Evolutionary conservation across 495 filamentous ascomycete genomes (phyloP).

Genomic region (Xylaria grammica): DNA sequence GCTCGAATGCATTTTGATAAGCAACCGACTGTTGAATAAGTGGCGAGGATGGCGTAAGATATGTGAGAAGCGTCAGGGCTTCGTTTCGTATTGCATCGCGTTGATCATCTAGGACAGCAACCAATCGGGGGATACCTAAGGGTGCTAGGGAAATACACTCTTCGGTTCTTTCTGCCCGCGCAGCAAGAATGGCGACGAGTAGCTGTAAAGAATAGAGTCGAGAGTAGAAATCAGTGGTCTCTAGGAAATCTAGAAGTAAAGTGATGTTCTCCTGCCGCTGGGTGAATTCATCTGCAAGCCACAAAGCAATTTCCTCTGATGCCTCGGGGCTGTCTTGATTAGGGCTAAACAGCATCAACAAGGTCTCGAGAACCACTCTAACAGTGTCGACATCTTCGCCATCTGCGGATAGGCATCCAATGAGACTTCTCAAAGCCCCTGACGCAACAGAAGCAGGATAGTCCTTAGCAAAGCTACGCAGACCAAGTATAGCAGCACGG

Average conservation of each 20-base stretch:
- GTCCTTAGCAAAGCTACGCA: slow-evolving; percentile 93
- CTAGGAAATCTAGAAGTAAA: slow-evolving; percentile 84
- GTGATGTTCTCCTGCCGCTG: slow-evolving; percentile 99
- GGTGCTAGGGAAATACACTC: slow-evolving; percentile 91
- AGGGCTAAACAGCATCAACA: slow-evolving; percentile 84
- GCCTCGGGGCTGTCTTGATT: slow-evolving; percentile 77
- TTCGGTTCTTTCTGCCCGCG: slow-evolving; percentile 91
- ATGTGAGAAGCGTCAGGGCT: slow-evolving; percentile 56
- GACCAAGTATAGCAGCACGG: slow-evolving; percentile 86
- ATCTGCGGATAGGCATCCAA: slow-evolving; percentile 83
- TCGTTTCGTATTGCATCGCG: slow-evolving; percentile 90
- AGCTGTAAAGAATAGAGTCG: slow-evolving; percentile 92
- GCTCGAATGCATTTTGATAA: slow-evolving; percentile 91
- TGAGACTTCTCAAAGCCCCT: slow-evolving; percentile 83
- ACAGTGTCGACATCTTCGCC: slow-evolving; percentile 95
- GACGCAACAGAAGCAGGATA: slow-evolving; percentile 97
- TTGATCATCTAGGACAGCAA: slow-evolving; percentile 79
- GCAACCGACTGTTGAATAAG: slow-evolving; percentile 92
- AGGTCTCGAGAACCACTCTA: slow-evolving; percentile 91
- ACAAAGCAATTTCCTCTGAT: slow-evolving; percentile 93
- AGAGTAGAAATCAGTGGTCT: slow-evolving; percentile 88
- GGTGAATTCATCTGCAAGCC: slow-evolving; percentile 98
- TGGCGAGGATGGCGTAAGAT: slow-evolving; percentile 54
- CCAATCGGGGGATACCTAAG: slow-evolving; percentile 84
- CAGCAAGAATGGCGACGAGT: slow-evolving; percentile 82